Evolutionary conservation across 2,329 filamentous ascomycete genomes (phyloP), one percentile per base, ranked within the genome.

Genomic region (Lojkania enalia): DNA sequence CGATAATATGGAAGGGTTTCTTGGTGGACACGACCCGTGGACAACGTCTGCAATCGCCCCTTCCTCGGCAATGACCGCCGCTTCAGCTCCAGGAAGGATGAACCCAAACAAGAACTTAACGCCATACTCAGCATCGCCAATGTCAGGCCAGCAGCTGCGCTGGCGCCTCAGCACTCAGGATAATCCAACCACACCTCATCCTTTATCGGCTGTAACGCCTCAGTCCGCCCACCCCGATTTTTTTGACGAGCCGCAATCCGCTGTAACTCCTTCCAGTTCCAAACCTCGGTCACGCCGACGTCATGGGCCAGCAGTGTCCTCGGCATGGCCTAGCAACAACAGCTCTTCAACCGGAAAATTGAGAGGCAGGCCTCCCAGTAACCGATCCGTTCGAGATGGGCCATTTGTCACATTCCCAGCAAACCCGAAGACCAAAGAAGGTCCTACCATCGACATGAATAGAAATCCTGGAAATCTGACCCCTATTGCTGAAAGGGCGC

Each of bases 241-340:
- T 38, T 74, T 76, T 43, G 73, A 77, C 35, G 86, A 89, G 51
- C 86, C 88, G 7, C 83, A 79, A 37, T 90, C 89, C 1, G 87
- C 88, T 3, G 76, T 88, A n/a, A 87, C 85, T 3, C 83, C 86
- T 1, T 82, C 80, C 40, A 66, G 66, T 35, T 61, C 70, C 11
- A 68, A 69, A 25, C 84, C 77, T 51, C 69, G 80, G 46, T 69
- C 76, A 4, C 69, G 80, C 42, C 77, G 85, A 43, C 81, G 88
- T 3, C 87, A 95, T 64, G 90, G 90, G 0, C 87, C 90, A 0
- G 90, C 88, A 5, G 89, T 96, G 0, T 96, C 90, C 1, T 96
- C 90, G 7, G 91, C 91, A 1, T 96, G 91, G 91, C 83, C 86
- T 43, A 83, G 83, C 51, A 82, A 79, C 46, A 81, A 81, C 13